phyloP scores from a whole-genome alignment of 352 stramenopile species.

The Phytophthora chlamydospora region DNA sequence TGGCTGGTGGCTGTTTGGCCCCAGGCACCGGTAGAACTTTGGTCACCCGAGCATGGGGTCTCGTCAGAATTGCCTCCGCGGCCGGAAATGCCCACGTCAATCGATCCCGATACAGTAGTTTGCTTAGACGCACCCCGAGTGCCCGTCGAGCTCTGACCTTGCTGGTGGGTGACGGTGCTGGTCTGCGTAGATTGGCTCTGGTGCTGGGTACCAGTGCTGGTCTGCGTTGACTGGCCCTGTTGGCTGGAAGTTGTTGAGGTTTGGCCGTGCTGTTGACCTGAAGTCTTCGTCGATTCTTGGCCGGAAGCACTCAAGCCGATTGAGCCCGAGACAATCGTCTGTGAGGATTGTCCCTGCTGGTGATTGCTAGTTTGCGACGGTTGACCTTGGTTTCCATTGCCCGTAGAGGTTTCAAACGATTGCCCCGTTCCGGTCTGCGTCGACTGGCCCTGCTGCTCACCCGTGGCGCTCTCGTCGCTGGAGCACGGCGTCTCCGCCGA shows the following conservation, averaged over 20 bases:
- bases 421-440: not conserved
- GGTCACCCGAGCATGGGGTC: conserved; percentile 7
- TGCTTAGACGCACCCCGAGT: not conserved
- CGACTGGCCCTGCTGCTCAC: conserved; percentile 1
- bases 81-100: not conserved
- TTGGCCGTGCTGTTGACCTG: too few species aligned
- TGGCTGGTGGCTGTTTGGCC: not conserved
- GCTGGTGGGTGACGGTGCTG: not conserved
- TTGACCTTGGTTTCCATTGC: not conserved
- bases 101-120: not conserved
- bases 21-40: not conserved
- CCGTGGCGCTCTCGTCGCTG: conserved; percentile 7
- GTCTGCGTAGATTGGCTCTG: conserved; percentile 6
- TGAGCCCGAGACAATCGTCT: not conserved
- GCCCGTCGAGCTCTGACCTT: not conserved
- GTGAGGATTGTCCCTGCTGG: not conserved
- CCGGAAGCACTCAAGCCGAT: not conserved
- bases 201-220: not conserved
- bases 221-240: conserved; percentile 3
- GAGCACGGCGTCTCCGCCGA: conserved; percentile 7
- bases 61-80: not conserved
- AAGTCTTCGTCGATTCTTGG: conserved; percentile 1
- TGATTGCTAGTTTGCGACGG: not conserved
- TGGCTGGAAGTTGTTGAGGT: too few species aligned
- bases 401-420: too few species aligned